Conservation (phyloP, 2,329 filamentous ascomycete species). For the Allantophomopsis cytisporea region DNA sequence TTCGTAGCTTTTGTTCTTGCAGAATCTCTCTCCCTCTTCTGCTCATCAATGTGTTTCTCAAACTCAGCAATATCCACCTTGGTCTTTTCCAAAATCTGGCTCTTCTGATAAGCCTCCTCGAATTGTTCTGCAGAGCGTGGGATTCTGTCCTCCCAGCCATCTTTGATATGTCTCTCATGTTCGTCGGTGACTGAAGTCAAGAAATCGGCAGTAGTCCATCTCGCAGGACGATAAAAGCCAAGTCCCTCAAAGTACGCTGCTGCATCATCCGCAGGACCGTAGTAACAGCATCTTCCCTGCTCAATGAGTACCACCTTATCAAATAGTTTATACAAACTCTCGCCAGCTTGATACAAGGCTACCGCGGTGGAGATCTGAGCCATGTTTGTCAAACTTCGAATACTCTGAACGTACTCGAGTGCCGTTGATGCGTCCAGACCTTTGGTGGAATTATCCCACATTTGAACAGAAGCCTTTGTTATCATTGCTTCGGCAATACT, state of each 20-base stretch:
- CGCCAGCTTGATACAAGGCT: constrained; percentile 56
- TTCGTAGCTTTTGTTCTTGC: constrained; percentile 21
- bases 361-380: constrained; percentile 47
- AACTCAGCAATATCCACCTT: constrained; percentile 37
- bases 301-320: constrained; percentile 58
- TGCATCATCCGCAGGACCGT: constrained; percentile 47
- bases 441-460: constrained; percentile 66
- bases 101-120: constrained; percentile 32
- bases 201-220: constrained; percentile 46
- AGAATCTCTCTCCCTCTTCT: constrained; percentile 24
- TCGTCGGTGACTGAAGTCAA: constrained; percentile 59
- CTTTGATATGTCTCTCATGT: constrained; percentile 38
- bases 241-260: constrained; percentile 57
- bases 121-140: constrained; percentile 42
- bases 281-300: constrained; percentile 59
- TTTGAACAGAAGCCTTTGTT: constrained; percentile 49
- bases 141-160: constrained; percentile 41
- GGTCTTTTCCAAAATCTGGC: constrained; percentile 26
- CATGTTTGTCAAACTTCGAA: constrained; percentile 53
- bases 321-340: constrained; percentile 38
- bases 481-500: constrained; percentile 69
- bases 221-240: constrained; percentile 58
- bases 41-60: constrained; percentile 22
- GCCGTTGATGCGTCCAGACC: constrained; percentile 65
- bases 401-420: constrained; percentile 55